Conservation (phyloP, 129 eudicot species). For the Logfia minima region DNA sequence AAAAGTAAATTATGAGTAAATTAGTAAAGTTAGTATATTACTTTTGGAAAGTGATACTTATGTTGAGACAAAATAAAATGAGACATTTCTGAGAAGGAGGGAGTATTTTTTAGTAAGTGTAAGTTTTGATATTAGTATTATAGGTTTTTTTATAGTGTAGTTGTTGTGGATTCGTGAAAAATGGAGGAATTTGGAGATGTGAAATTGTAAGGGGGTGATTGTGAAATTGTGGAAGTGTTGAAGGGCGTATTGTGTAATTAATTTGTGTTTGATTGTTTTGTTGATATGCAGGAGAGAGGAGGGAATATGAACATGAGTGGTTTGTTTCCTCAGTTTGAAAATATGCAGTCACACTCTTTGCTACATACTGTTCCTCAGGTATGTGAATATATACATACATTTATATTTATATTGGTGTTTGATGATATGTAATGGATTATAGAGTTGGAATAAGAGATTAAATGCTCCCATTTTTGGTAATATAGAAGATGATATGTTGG, state of each 20-base stretch:
- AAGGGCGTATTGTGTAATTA: slow-evolving; percentile 8
- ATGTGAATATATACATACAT: neutral
- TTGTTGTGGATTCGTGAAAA: neutral
- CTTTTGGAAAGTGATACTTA: too few relatives aligned
- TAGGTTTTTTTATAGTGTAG: neutral
- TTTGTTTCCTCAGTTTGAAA: slow-evolving; percentile 69
- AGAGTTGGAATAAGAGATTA: neutral
- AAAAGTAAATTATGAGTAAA: too few relatives aligned
- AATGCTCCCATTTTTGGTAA: neutral
- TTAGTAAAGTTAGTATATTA: too few relatives aligned
- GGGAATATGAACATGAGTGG: slow-evolving; percentile 61
- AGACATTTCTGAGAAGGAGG: too few relatives aligned
- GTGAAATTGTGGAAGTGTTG: neutral
- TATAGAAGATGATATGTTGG: neutral
- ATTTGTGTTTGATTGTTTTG: neutral
- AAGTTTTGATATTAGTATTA: neutral
- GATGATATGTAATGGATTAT: too few relatives aligned
- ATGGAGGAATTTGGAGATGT: slow-evolving; percentile 10
- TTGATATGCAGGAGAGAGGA: slow-evolving; percentile 57
- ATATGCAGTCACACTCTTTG: slow-evolving; percentile 67
- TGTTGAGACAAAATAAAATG: too few relatives aligned
- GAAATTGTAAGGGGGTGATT: neutral
- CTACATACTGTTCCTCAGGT: slow-evolving; percentile 69
- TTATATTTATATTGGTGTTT: neutral
- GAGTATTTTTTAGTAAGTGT: neutral